Base-by-base conservation (phyloP, 805 yeast species). In the Sugiyamaella chiloensis region DNA sequence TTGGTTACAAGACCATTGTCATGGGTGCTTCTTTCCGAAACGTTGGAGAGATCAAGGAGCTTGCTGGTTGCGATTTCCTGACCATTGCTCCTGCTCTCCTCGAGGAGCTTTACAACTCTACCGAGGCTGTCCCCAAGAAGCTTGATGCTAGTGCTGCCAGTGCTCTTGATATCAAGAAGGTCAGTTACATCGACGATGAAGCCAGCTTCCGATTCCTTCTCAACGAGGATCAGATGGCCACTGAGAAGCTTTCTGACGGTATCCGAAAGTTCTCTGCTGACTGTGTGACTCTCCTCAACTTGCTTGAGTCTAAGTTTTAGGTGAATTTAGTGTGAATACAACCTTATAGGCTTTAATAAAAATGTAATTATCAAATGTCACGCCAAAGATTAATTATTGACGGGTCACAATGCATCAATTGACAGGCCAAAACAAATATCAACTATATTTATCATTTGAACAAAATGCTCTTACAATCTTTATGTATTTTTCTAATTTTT, bases 21-120 rank as follows among this genome's bases (percentile, higher is more conserved):
- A 93, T 93, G 99, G 99, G 99, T 73, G 99, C 99, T 52, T 91
- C 98, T 52, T 91, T 93, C 89, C 91, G 99, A 83, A 93, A 90
- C 79, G 71, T 75, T 54, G 96, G 89, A 60, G 99, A 91, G 76
- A 87, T 93, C 73, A 85, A 83, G 72, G 96, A 95, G 61, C 78
- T 93, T 62, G 97, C 99, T 51, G 99, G 99, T 71, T 83, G 87
- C 66, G 99, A 93, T 71, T 89, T 75, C 81, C 78, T 93, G 73
- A 93, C 99, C 67, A 89, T 93, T 64, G 78, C 98, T 61, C 98
- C 98, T 68, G 79, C 78, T 66, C 78, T 93, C 64, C 82, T 93
- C 70, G 96, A 91, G 73, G 85, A 87, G 73, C 80, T 91, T 66
- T 68, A 80, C 69, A 83, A 81, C 79, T 85, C 96, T 40, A 65